Evolutionary conservation across 495 filamentous ascomycete species (phyloP), one percentile per base, ranked within the genome.

Genomic region (Penicillium soppii): DNA sequence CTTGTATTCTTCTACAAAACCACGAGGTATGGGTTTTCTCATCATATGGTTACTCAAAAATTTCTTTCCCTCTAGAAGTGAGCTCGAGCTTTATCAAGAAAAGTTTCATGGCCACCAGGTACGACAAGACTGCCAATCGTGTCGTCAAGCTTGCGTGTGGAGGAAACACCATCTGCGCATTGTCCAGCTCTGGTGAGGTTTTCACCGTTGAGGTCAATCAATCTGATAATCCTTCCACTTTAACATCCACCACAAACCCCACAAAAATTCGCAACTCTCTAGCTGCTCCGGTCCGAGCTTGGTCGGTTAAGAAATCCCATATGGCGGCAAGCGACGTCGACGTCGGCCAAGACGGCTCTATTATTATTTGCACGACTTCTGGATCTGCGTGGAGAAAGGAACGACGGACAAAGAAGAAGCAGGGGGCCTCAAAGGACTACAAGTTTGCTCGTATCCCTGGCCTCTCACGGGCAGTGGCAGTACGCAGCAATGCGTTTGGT

Each of bases 1-100:
- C 94, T 1, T 82, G 87, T 6, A 83, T 92, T 50, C 71, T 98
- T 30, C 81, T 98, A 3, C 86, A 89, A 43, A 95, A 89, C 58
- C 83, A 88, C 57, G 89, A 92, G 29, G 90, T 97, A 23, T 95
- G 86, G 75, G 84, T 98, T 1, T 92, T 98, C 61, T 91, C 89
- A 0, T 92, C 91, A 40, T 96, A 92, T 60, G 94, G 92, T 2
- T 97, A 95, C 61, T 86, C 89, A 10, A 90, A 87, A 43, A 74
- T 98, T 13, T 82, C 80, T 15, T 92, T 97, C 54, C 89, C 91
- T 0, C 72, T 89, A 29, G 87, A 89, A 41, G 74, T 81, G 20
- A 88, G 87, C 62, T 80, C 80, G 13, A 85, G 80, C 43, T 86
- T 87, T 38, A 78, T 92, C 15, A 80, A 79, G 45, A 75, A 82